A percentile compares a stretch with the other conserved stretches of the same genome.
These are phyloP conservation scores for Podila clonocystis DNA, from an alignment of 192 early-diverging fungal species.

Conservation along the genomic window DNA sequence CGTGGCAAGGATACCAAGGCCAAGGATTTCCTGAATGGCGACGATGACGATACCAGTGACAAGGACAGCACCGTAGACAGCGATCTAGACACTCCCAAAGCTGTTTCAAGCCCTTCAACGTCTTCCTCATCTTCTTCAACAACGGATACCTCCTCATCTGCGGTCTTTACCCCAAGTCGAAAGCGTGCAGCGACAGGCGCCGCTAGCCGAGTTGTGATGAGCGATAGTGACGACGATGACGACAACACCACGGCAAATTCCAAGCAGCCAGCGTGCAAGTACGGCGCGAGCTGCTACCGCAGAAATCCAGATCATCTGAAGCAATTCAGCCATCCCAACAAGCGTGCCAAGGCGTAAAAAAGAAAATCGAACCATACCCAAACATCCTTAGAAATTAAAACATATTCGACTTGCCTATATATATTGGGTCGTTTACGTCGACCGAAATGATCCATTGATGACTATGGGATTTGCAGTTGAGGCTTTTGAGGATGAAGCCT, in stretches of 20 bases:
- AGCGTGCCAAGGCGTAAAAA: neutral
- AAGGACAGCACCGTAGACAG: neutral
- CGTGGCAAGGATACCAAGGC: neutral
- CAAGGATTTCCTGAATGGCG: neutral
- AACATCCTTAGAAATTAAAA: too few relatives aligned
- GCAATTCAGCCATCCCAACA: conserved; percentile 31
- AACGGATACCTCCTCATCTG: neutral
- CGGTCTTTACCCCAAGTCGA: neutral
- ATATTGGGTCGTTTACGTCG: too few relatives aligned
- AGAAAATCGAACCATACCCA: neutral
- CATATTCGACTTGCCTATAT: too few relatives aligned
- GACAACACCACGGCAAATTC: neutral
- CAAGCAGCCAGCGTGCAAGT: conserved; percentile 16
- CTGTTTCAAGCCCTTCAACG: neutral
- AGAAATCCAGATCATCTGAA: conserved; percentile 43
- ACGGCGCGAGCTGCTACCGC: conserved; percentile 42
- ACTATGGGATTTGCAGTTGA: too few relatives aligned
- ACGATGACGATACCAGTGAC: neutral
- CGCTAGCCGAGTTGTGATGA: neutral
- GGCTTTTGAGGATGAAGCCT: too few relatives aligned
- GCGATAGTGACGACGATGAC: neutral
- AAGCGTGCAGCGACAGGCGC: conserved; percentile 6
- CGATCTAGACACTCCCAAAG: neutral
- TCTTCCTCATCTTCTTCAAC: neutral
- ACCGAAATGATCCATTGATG: too few relatives aligned